These are phyloP conservation scores for Chytriomyces sp. DNA, from an alignment of 192 early-diverging fungal genomes.

Conservation along the genomic window DNA sequence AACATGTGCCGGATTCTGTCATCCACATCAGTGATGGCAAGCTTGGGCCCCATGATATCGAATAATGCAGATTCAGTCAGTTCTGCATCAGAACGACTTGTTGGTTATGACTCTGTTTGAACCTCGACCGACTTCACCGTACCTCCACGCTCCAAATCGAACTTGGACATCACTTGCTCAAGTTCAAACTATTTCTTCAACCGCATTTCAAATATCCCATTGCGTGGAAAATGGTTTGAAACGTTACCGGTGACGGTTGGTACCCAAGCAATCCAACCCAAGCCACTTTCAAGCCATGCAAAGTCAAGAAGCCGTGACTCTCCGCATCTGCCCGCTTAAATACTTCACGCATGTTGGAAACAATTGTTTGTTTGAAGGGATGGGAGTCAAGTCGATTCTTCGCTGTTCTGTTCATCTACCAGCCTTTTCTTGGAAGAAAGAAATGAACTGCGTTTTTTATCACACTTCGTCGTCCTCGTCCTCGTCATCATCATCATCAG, in stretches of 20 bases:
- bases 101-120: not conserved
- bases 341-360: constrained; percentile 16
- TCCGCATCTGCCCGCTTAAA: constrained; percentile 32
- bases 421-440: not conserved
- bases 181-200: constrained; percentile 34
- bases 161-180: not conserved
- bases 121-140: not conserved
- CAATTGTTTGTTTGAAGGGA: not conserved
- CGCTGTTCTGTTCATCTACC: too few species aligned
- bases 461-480: constrained; percentile 45
- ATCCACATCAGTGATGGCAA: constrained; percentile 12
- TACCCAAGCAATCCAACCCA: constrained; percentile 42
- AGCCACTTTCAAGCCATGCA: constrained; percentile 37
- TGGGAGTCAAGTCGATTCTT: constrained; percentile 6
- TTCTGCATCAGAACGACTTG: constrained; percentile 5
- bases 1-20: constrained; percentile 38
- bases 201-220: too few species aligned
- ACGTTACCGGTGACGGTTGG: constrained; percentile 38
- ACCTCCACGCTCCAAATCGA: constrained; percentile 12
- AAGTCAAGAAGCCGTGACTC: constrained; percentile 31
- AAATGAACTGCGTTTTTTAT: not conserved
- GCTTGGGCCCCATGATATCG: constrained; percentile 15
- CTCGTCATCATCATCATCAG: constrained; percentile 57
- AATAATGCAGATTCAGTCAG: constrained; percentile 35
- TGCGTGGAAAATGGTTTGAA: too few species aligned